These are phyloP conservation scores for Coffea eugenioides DNA, from an alignment of 257 asterid species.

Conservation along the genomic window DNA sequence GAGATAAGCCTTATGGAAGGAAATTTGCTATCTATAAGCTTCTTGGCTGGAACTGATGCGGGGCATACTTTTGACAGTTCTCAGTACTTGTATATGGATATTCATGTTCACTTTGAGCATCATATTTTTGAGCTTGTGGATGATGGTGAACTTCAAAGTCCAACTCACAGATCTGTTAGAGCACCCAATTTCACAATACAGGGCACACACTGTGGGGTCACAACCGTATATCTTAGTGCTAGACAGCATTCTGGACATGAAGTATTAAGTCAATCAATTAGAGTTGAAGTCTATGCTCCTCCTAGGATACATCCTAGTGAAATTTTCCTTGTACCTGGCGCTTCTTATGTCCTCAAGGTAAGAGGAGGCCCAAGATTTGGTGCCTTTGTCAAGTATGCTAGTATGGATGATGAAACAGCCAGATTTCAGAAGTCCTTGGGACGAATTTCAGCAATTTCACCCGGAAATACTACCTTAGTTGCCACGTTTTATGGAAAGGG, in stretches of 20 bases:
- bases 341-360: conserved; percentile 67
- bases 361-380: conserved; percentile 80
- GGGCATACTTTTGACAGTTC: conserved; percentile 67
- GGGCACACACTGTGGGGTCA: conserved; percentile 63
- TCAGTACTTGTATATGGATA: conserved; percentile 67
- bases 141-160: conserved; percentile 31
- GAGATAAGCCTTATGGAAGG: conserved; percentile 72
- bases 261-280: conserved; percentile 58
- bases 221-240: conserved; percentile 70
- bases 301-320: conserved; percentile 67
- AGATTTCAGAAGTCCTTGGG: conserved; percentile 58
- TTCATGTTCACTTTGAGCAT: conserved; percentile 64
- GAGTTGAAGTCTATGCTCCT: conserved; percentile 79
- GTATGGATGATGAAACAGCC: conserved; percentile 58
- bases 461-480: conserved; percentile 65
- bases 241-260: conserved; percentile 65
- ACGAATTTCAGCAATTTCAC: conserved; percentile 58
- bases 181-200: conserved; percentile 56
- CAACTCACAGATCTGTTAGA: conserved; percentile 33
- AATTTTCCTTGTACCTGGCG: conserved; percentile 87
- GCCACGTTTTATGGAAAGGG: conserved; percentile 66
- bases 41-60: conserved; percentile 64
- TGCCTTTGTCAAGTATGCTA: conserved; percentile 52
- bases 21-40: conserved; percentile 43
- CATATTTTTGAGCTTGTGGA: conserved; percentile 52